Percentiles rank a stretch among this genome's conserved stretches.
phyloP scores from a whole-genome alignment of 257 asterid genomes.

The Scutellaria baicalensis region DNA sequence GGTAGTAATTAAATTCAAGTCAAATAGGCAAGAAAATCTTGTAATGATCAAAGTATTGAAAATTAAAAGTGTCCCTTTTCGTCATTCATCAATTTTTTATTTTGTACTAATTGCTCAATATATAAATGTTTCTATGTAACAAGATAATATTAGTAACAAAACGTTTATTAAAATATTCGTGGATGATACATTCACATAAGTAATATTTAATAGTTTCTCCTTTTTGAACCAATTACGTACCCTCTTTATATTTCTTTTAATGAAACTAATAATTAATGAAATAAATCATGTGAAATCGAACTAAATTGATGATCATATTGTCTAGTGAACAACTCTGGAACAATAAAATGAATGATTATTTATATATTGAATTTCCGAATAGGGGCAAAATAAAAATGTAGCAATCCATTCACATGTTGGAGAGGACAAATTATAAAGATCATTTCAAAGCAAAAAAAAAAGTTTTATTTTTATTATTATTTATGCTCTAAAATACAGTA shows the following conservation, averaged over 20 bases:
- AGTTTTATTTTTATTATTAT: too few relatives aligned
- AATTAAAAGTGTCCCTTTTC: not conserved
- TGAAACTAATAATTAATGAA: too few relatives aligned
- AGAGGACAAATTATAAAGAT: conserved; percentile 9
- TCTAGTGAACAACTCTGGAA: not conserved
- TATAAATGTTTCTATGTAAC: too few relatives aligned
- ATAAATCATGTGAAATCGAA: too few relatives aligned
- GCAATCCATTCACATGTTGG: not conserved
- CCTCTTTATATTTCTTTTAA: too few relatives aligned
- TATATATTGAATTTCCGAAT: too few relatives aligned
- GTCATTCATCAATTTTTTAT: not conserved
- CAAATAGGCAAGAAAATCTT: not conserved
- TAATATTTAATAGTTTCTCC: not conserved
- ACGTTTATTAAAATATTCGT: not conserved
- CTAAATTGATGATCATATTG: too few relatives aligned
- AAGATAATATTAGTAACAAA: not conserved
- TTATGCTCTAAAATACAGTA: too few relatives aligned
- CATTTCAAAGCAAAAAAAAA: conserved; percentile 18
- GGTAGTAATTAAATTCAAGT: not conserved
- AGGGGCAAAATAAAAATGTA: too few relatives aligned
- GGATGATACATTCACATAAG: not conserved
- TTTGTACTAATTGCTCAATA: not conserved
- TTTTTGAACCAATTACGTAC: too few relatives aligned
- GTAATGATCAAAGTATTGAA: not conserved
- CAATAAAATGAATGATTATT: not conserved